Evolutionary conservation across 2,329 filamentous ascomycete genomes (phyloP), one percentile per base, ranked within the genome.

Genomic region (Pleoardoris graminearum): DNA sequence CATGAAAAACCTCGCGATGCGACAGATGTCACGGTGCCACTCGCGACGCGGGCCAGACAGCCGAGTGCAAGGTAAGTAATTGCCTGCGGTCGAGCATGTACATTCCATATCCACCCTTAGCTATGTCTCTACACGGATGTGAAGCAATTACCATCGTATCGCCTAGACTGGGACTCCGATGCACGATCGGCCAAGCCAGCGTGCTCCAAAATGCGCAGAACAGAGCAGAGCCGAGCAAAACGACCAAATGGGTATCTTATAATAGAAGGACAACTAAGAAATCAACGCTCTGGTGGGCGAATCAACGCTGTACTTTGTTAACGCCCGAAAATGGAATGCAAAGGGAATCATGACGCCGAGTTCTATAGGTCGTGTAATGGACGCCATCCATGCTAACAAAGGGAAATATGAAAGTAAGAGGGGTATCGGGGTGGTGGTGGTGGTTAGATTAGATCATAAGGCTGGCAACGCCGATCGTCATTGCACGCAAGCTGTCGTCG

Each of bases 381-480:
- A 46, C 42, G 33, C 49, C 49, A 17, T 39, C 25, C 35, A 44
- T 47, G 48, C 38, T 29, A 17, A 47, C 42, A 47, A 38, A 52
- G 29, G 44, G n/a, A 52, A 48, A 47, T 3, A 5, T 39, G 14
- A 39, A 12, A 41, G 17, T 14, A 4, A 17, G 3, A 17, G 14
- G 14, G 4, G 21, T 16, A 21, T 4, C 17, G 11, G 17, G 4
- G 29, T 35, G 21, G 16, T 36, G 21, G 14, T 21, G 25, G 27
- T 33, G 25, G 27, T 21, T 19, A 10, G 29, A 23, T 65, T 48
- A 70, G 22, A 70, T 59, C 11, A 70, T 46, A 27, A 70, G 41
- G 6, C 57, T 50, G 2, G 62, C 64, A 3, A 63, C 64, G 3
- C 60, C 61, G 7, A 70, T 35, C 1, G 54, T 50, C 30, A 68